These are phyloP conservation scores for Fusarium hainanense DNA, from an alignment of 2,329 filamentous ascomycete genomes.

Conservation along the genomic window DNA sequence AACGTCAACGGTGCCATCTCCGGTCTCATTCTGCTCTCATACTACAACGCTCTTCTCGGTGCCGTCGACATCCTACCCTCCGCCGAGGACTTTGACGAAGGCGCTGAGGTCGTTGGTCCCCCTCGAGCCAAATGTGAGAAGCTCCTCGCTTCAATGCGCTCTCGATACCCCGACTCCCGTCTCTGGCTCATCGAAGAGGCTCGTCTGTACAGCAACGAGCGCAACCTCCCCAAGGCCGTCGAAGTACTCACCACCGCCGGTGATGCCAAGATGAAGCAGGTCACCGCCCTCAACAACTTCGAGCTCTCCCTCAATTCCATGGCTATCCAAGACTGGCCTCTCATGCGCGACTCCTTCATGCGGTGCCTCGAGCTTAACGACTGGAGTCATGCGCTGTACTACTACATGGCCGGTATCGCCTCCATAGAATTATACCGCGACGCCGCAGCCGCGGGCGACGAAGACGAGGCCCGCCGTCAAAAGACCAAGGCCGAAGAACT, in stretches of 20 bases:
- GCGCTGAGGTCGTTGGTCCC: conserved; percentile 74
- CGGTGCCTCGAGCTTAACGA: conserved; percentile 83
- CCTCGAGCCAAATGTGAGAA: conserved; percentile 74
- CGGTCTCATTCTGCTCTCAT: conserved; percentile 81
- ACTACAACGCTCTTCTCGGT: conserved; percentile 88
- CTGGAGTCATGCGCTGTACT: conserved; percentile 91
- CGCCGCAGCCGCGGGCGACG: conserved; percentile 52
- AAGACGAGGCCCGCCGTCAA: conserved; percentile 63
- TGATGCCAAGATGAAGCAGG: conserved; percentile 83
- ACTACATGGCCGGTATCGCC: conserved; percentile 83
- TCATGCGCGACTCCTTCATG: conserved; percentile 80
- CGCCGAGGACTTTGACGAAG: conserved; percentile 61
- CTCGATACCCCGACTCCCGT: conserved; percentile 81
- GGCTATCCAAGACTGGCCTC: conserved; percentile 80
- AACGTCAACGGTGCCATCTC: conserved; percentile 95
- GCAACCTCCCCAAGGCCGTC: conserved; percentile 74
- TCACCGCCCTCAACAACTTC: conserved; percentile 86
- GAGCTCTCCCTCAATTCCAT: conserved; percentile 83
- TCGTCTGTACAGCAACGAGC: conserved; percentile 75
- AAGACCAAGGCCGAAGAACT: conserved; percentile 75
- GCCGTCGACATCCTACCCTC: conserved; percentile 88
- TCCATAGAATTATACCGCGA: conserved; percentile 85
- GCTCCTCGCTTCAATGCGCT: conserved; percentile 79
- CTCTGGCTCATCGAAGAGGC: conserved; percentile 93
- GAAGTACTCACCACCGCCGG: conserved; percentile 69